Base-by-base conservation (phyloP, 306 rosid species). In the Lathyrus sativus region DNA sequence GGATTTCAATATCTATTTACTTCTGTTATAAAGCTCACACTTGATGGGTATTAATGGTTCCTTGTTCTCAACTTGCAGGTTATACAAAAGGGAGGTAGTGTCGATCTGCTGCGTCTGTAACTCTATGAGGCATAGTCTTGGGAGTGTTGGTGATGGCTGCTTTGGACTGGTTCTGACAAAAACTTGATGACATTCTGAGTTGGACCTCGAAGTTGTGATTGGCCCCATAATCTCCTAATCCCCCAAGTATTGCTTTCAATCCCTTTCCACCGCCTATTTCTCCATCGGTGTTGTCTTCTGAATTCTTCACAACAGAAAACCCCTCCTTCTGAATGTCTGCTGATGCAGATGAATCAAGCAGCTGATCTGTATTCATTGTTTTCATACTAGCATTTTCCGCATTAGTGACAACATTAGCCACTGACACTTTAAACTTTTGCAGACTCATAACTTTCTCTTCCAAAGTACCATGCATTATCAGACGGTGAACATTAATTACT, bases 391-490 rank as follows among this genome's bases (percentile, higher is more conserved):
- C 85, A 79, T 93, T 93, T 70, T 93, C 98, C 6, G 97, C 46
- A 85, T 93, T 93, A 65, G 90, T 93, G 79, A 93, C 96, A 74
- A 97, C 95, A 78, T 90, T 88, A 67, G 98, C 98, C 68, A 90
- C 89, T 0, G 97, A 90, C 55, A 88, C 80, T 76, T 93, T 93
- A 76, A 93, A 93, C 84, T 78, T 86, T 48, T 93, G 97, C 50
- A 93, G 88, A 77, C 87, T 90, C 98, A 93, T 93, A 65, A 93
- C 96, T 73, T 93, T 93, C 87, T 93, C 98, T 84, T 93, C 98
- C 59, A 93, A 72, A 31, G 98, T 93, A 74, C 97, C 98, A 46
- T 96, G 97, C 98, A 93, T 93, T 77, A 93, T 93, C 55, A 93
- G 84, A 11, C 98, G 98, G 72, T 93, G 98, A 68, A 90, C 98